Evolutionary conservation across 2,329 filamentous ascomycete genomes (phyloP).

Genomic region (Penicillium sp.): DNA sequence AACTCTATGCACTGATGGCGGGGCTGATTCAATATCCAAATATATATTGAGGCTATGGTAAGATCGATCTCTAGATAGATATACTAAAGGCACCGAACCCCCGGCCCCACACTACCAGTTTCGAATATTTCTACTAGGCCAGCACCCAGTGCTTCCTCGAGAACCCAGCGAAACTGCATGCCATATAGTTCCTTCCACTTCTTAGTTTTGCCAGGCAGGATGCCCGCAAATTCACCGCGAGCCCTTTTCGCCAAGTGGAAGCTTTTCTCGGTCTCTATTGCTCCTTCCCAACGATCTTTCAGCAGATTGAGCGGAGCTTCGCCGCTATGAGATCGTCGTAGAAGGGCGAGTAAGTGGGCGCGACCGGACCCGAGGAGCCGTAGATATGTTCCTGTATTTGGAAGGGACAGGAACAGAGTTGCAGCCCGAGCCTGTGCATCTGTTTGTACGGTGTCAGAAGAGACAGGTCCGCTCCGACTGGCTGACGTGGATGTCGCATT

Average conservation of each 20-base stretch:
- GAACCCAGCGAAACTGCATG: constrained; percentile 58
- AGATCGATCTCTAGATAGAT: not conserved
- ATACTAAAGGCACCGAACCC: constrained; percentile 43
- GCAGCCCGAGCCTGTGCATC: constrained; percentile 26
- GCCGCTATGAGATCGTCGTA: constrained; percentile 52
- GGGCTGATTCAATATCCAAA: not conserved
- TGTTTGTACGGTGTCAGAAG: constrained; percentile 18
- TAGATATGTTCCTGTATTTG: constrained; percentile 60
- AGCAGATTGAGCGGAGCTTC: constrained; percentile 56
- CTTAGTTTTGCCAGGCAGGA: constrained; percentile 58
- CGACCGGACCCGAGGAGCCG: constrained; percentile 56
- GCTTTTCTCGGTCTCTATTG: constrained; percentile 47
- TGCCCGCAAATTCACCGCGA: constrained; percentile 56
- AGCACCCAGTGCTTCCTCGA: constrained; percentile 61
- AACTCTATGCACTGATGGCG: not conserved
- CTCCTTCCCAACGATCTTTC: constrained; percentile 64
- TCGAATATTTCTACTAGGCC: constrained; percentile 63
- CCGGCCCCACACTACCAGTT: constrained; percentile 61
- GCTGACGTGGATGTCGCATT: constrained; percentile 20
- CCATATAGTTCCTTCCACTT: constrained; percentile 63
- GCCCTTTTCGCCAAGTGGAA: constrained; percentile 52
- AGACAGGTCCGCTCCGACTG: constrained; percentile 24
- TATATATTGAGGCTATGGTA: not conserved
- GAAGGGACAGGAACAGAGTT: constrained; percentile 54
- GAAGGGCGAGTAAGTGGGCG: constrained; percentile 52